phyloP scores from a whole-genome alignment of 257 asterid genomes.

The Petunia secreta region DNA sequence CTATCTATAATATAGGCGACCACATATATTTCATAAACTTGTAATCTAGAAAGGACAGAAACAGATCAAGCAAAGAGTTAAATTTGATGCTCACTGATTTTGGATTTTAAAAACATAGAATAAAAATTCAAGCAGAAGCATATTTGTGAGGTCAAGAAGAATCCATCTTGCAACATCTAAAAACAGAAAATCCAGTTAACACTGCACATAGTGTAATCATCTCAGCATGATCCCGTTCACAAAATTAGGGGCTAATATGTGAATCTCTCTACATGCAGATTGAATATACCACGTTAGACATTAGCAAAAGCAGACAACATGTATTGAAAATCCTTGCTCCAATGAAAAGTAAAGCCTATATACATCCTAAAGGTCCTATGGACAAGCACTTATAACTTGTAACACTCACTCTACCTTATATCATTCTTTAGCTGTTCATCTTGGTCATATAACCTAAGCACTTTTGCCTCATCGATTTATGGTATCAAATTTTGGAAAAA shows the following conservation, averaged over 20 bases:
- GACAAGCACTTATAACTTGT: background rate
- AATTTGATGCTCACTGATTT: background rate
- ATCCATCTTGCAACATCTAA: background rate
- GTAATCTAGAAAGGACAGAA: background rate
- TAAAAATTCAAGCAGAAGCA: background rate
- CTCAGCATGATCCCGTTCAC: slow-evolving; percentile 13
- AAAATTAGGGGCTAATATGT: background rate
- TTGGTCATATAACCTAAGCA: background rate
- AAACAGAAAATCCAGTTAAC: background rate
- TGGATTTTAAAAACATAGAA: background rate
- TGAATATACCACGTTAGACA: background rate
- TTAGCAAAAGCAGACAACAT: background rate
- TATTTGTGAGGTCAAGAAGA: background rate
- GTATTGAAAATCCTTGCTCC: background rate
- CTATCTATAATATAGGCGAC: background rate
- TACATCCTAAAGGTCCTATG: background rate
- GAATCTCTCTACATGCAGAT: background rate
- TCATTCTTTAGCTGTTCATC: background rate
- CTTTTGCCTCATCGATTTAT: background rate
- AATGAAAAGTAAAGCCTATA: background rate
- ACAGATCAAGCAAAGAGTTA: background rate
- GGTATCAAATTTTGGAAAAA: background rate
- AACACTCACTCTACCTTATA: background rate
- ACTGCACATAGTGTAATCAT: slow-evolving; percentile 15
- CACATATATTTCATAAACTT: background rate